A percentile compares a stretch with the other conserved stretches of the same genome.
These are phyloP conservation scores for Sphenostylis stenocarpa DNA, from an alignment of 306 rosid species.

Conservation along the genomic window DNA sequence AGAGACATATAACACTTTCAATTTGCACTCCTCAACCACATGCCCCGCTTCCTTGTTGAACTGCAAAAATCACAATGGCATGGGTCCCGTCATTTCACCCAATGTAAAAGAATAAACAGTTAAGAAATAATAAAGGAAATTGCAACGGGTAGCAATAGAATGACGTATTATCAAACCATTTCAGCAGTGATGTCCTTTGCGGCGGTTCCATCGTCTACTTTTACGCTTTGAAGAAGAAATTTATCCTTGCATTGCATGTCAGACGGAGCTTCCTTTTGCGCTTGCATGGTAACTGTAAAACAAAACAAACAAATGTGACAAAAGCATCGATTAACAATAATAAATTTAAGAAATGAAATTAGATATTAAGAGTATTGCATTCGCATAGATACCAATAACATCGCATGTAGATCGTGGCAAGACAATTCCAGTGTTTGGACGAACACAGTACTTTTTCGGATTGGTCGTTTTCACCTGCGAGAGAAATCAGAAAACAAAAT, in stretches of 20 bases:
- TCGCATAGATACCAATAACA: constrained; percentile 62
- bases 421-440: constrained; percentile 94
- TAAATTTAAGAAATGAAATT: not conserved
- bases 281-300: constrained; percentile 86
- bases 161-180: constrained; percentile 52
- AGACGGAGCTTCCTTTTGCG: constrained; percentile 82
- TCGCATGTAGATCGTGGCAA: constrained; percentile 84
- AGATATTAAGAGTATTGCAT: not conserved
- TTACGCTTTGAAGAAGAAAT: constrained; percentile 95
- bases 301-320: not conserved
- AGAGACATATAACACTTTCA: constrained; percentile 82
- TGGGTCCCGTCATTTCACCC: constrained; percentile 28
- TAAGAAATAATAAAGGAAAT: not conserved
- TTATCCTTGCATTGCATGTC: constrained; percentile 98
- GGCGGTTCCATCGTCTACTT: constrained; percentile 47
- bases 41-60: constrained; percentile 92
- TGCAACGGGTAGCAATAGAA: not conserved
- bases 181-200: constrained; percentile 75
- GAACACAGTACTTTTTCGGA: constrained; percentile 97
- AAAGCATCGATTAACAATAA: not conserved
- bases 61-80: constrained; percentile 46
- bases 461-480: constrained; percentile 91
- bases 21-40: constrained; percentile 89
- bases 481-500: constrained; percentile 19
- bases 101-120: not conserved